Conservation (phyloP, 352 stramenopile species). For the Phytophthora hybrid region DNA sequence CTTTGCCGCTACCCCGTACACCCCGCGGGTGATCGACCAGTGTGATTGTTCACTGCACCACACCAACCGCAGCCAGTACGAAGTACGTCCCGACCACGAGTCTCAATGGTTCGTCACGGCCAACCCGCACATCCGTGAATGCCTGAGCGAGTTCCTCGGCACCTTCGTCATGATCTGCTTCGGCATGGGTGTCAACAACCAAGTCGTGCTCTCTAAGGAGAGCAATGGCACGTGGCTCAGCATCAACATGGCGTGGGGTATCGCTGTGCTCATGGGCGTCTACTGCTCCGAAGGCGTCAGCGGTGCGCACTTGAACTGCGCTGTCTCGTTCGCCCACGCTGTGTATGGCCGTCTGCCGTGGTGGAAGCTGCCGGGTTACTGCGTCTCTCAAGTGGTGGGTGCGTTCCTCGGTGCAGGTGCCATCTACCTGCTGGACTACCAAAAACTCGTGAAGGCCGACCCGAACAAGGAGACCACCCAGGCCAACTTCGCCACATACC, state of each 20-base stretch:
- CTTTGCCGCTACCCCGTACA: background rate
- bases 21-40: background rate
- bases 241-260: constrained; percentile 64
- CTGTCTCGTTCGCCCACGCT: constrained; percentile 42
- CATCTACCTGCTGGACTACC: constrained; percentile 65
- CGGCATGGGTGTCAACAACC: constrained; percentile 67
- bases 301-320: constrained; percentile 63
- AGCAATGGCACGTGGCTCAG: constrained; percentile 67
- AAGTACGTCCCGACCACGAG: no score
- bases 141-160: constrained; percentile 54
- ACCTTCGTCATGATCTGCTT: constrained; percentile 66
- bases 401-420: constrained; percentile 47
- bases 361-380: constrained; percentile 57
- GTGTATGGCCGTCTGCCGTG: constrained; percentile 54
- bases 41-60: background rate
- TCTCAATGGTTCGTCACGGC: constrained; percentile 31
- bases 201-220: constrained; percentile 55
- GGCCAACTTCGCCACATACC: constrained; percentile 59
- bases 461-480: constrained; percentile 55
- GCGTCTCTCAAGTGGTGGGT: constrained; percentile 47
- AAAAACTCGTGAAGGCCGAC: constrained; percentile 50
- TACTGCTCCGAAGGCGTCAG: constrained; percentile 62
- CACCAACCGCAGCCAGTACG: background rate
- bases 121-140: constrained; percentile 46
- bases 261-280: constrained; percentile 65